Base-by-base conservation (phyloP, 164 flowering plant species). In the Echeveria elegans region DNA sequence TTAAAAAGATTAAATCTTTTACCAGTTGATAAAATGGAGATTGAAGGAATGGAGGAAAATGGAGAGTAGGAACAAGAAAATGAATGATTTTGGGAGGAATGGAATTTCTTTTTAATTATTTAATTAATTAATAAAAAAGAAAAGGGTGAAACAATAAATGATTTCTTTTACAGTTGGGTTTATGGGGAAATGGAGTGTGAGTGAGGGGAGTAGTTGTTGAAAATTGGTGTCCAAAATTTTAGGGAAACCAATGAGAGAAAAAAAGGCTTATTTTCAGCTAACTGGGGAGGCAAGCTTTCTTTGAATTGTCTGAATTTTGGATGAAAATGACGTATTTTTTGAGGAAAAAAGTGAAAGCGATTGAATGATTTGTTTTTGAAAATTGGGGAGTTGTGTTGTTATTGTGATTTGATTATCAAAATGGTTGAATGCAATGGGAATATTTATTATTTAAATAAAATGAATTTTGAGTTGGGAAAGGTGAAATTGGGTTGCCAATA, bases 401-500 rank as follows among this genome's bases (percentile, higher is more conserved):
- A 82, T 74, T 77, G 73, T 74, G 76, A 78, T 79, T 82, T 76
- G 48, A 85, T 83, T 81, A 73, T 76, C 72, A 71, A 76, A 82
- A 81, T 78, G 72, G 83, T 78, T 83, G 81, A 80, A 82, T 85
- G 83, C 81, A 86, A 69, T 70, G 68, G 64, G 71, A 63, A 75
- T 50, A 74, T 71, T 70, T 48, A 68, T 61, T 71, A 75, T 65
- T 41, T 69, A 64, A 69, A 24, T 53, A 50, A 29, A 43, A 45
- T 62, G 68, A 30, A 24, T 30, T 60, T 53, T 66, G 45, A 74
- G 70, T 81, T 79, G 80, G 81, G 82, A 71, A 73, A 85, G 78
- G 88, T 80, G 75, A 77, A 78, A 80, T 77, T 84, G 69, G 81
- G 82, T 79, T 82, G 78, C 75, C 72, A 68, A 75, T 53, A 76